A percentile compares a stretch with the other conserved stretches of the same genome.
Evolutionary conservation across 805 yeast genomes (phyloP).

Genomic region (Kodamaea leandrae): DNA sequence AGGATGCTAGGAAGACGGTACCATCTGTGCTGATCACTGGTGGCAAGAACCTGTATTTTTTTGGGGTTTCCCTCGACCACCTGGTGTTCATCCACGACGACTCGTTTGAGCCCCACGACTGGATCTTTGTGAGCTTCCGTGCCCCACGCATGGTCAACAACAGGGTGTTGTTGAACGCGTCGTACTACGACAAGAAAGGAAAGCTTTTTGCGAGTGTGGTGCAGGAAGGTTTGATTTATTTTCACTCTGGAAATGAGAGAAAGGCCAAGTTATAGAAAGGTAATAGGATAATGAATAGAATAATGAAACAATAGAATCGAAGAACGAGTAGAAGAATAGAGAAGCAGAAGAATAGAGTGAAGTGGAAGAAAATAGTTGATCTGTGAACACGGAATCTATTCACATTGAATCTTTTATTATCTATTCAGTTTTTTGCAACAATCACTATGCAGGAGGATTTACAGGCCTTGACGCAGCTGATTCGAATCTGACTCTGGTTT

Average conservation of each 20-base stretch:
- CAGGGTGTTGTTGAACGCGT: conserved; percentile 29
- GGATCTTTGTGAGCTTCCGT: conserved; percentile 29
- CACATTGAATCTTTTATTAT: too few species aligned
- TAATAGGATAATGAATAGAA: too few species aligned
- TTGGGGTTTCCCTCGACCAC: conserved; percentile 35
- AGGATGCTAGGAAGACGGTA: conserved; percentile 3
- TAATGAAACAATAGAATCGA: too few species aligned
- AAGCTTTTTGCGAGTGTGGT: conserved; percentile 30
- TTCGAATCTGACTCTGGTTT: too few species aligned
- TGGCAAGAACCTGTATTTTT: conserved; percentile 26
- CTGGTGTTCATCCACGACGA: conserved; percentile 36
- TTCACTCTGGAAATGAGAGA: conserved; percentile 19
- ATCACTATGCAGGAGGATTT: too few species aligned
- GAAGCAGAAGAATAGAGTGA: too few species aligned
- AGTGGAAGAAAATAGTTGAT: too few species aligned
- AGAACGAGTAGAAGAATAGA: too few species aligned
- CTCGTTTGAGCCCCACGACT: conserved; percentile 31
- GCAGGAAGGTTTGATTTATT: conserved; percentile 35
- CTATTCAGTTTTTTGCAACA: too few species aligned
- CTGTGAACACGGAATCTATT: too few species aligned
- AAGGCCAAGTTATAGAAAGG: conserved; percentile 19
- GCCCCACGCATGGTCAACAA: conserved; percentile 32
- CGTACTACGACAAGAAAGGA: conserved; percentile 30
- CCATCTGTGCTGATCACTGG: conserved; percentile 19
- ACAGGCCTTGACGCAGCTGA: too few species aligned